Percentiles rank a stretch among this genome's conserved stretches.
Conservation (phyloP, 148 eudicot genomes). For the Hydrangea macrophylla region DNA sequence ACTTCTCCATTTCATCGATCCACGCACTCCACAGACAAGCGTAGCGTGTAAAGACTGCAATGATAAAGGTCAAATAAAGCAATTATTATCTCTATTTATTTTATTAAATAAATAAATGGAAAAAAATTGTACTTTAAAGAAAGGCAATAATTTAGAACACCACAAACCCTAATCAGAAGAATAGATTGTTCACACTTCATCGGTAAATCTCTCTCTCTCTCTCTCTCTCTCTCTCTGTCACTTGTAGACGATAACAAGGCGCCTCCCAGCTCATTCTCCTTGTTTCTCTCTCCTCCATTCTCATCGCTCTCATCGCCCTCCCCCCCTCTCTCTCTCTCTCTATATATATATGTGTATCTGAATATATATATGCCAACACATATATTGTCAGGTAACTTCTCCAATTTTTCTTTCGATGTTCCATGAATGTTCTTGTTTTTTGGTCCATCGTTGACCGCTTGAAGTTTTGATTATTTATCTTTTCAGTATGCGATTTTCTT, state of each 20-base stretch:
- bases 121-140: too few species aligned
- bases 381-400: conserved; percentile 11
- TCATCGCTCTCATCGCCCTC: not conserved
- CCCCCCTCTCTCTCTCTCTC: not conserved
- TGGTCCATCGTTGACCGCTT: not conserved
- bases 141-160: too few species aligned
- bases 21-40: too few species aligned
- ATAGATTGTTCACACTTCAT: not conserved
- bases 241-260: not conserved
- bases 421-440: too few species aligned
- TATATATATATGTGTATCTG: not conserved
- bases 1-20: too few species aligned
- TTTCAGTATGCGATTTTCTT: not conserved
- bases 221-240: not conserved
- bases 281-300: not conserved
- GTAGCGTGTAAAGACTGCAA: too few species aligned
- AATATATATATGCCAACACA: not conserved
- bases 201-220: not conserved
- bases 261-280: not conserved
- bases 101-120: too few species aligned
- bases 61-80: too few species aligned
- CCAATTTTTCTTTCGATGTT: not conserved
- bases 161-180: conserved; percentile 7
- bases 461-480: not conserved
- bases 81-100: too few species aligned